A percentile compares a stretch with the other conserved stretches of the same genome.
phyloP scores from a whole-genome alignment of 768 basidiomycete genomes.

The Boletus patriciae region DNA sequence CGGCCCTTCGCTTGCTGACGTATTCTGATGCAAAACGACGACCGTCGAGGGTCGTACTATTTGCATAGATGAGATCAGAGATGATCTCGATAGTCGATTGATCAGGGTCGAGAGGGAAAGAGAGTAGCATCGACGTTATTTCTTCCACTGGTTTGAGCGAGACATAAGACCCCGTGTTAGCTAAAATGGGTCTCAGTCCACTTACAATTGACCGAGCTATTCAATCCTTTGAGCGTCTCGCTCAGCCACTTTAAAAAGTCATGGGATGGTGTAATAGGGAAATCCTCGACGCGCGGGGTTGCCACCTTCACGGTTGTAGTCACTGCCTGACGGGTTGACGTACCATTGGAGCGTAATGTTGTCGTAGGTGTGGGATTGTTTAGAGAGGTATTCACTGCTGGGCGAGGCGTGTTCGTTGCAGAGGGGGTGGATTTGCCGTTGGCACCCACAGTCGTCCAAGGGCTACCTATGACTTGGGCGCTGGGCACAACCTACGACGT shows the following conservation, averaged over 20 bases:
- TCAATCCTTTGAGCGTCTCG: constrained; percentile 75
- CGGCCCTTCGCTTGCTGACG: constrained; percentile 80
- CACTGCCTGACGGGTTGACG: constrained; percentile 38
- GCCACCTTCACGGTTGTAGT: constrained; percentile 32
- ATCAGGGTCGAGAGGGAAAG: constrained; percentile 90
- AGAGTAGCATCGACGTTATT: constrained; percentile 91
- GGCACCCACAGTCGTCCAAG: constrained; percentile 87
- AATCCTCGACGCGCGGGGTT: constrained; percentile 55
- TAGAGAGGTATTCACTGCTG: constrained; percentile 34
- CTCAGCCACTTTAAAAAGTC: constrained; percentile 93
- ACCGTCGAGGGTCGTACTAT: constrained; percentile 93
- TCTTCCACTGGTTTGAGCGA: constrained; percentile 74
- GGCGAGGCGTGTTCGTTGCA: constrained; percentile 34
- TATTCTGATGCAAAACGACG: constrained; percentile 94
- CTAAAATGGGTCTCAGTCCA: constrained; percentile 4
- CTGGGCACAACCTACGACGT: constrained; percentile 34
- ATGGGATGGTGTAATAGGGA: constrained; percentile 67
- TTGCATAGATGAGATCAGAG: constrained; percentile 91
- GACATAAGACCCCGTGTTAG: constrained; percentile 18
- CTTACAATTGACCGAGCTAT: constrained; percentile 57
- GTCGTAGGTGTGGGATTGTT: constrained; percentile 30
- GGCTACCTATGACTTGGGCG: constrained; percentile 44
- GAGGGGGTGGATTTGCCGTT: constrained; percentile 56
- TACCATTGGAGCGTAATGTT: constrained; percentile 40
- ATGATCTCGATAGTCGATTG: constrained; percentile 86